Conservation (phyloP, 2,329 filamentous ascomycete species). For the Fusarium tjaetaba region DNA sequence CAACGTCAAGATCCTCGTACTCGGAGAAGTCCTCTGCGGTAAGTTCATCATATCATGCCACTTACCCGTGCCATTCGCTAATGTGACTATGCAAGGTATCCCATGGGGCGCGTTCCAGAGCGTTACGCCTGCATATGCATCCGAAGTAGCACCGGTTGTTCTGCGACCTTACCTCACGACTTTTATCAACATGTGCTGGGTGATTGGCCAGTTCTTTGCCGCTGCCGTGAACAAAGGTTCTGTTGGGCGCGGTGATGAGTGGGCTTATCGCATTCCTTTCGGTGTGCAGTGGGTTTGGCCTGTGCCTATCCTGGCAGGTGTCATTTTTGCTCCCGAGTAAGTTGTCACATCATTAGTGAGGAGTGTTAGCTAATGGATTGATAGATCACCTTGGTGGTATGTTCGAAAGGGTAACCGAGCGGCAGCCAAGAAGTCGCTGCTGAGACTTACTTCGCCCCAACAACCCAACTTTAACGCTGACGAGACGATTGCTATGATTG, state of each 20-base stretch:
- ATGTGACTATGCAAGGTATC: constrained; percentile 51
- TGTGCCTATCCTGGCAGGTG: constrained; percentile 55
- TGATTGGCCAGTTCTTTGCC: constrained; percentile 63
- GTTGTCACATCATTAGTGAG: background rate
- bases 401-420: constrained; percentile 55
- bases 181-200: constrained; percentile 67
- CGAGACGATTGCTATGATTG: constrained; percentile 63
- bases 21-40: constrained; percentile 59
- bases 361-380: background rate
- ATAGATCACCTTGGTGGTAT: constrained; percentile 62
- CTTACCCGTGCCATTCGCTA: background rate
- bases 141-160: constrained; percentile 60
- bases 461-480: constrained; percentile 55
- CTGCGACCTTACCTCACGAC: constrained; percentile 64
- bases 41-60: constrained; percentile 20
- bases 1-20: constrained; percentile 57
- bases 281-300: constrained; percentile 65
- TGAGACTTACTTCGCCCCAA: constrained; percentile 53
- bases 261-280: constrained; percentile 62
- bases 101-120: constrained; percentile 65
- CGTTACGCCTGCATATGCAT: constrained; percentile 62
- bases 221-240: constrained; percentile 59
- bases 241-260: constrained; percentile 52
- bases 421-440: constrained; percentile 53
- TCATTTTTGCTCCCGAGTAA: constrained; percentile 60